phyloP scores from a whole-genome alignment of 2,329 filamentous ascomycete genomes.

The Xylaria sp. region DNA sequence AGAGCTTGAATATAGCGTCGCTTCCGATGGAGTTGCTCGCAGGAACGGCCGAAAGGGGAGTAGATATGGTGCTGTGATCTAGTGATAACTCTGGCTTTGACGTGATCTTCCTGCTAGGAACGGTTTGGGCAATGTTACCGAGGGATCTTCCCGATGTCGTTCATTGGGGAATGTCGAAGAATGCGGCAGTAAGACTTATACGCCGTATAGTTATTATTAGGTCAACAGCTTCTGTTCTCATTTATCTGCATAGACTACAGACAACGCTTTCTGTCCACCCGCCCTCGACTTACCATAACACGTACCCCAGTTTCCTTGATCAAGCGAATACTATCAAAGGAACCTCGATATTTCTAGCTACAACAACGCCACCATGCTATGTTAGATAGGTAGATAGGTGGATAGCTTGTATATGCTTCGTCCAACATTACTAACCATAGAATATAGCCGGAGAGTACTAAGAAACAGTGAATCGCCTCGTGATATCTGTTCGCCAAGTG shows the following conservation, averaged over 20 bases:
- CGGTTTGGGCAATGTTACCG: no score
- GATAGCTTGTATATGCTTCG: neutral
- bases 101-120: no score
- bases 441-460: neutral
- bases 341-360: neutral
- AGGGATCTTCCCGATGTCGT: neutral
- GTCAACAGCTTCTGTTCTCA: neutral
- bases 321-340: neutral
- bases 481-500: constrained; percentile 28
- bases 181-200: neutral
- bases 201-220: no score
- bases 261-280: neutral
- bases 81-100: no score
- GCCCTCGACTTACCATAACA: neutral
- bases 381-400: neutral
- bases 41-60: neutral
- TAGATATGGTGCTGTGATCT: neutral
- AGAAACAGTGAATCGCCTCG: constrained; percentile 16
- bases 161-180: neutral
- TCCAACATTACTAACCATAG: no score
- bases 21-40: neutral
- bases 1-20: neutral
- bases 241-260: neutral
- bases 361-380: neutral
- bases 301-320: neutral